phyloP scores from a whole-genome alignment of 495 filamentous ascomycete genomes.

The Daldinia caldariorum region DNA sequence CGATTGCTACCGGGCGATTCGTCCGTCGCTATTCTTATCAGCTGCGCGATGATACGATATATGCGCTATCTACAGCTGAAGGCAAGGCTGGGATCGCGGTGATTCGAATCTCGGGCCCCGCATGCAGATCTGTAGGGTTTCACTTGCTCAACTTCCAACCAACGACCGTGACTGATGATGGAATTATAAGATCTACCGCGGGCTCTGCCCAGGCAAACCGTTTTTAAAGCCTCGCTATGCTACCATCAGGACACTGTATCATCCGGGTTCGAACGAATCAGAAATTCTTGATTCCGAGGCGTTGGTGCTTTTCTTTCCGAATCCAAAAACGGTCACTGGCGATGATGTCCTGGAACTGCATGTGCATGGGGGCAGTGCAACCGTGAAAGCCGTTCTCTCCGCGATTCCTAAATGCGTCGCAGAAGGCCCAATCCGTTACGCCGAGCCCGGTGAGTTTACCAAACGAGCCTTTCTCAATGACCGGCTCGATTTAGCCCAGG shows the following conservation, averaged over 20 bases:
- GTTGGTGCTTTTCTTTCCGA: conserved; percentile 87
- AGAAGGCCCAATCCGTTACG: conserved; percentile 73
- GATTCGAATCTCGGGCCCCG: conserved; percentile 85
- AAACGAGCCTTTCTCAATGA: conserved; percentile 89
- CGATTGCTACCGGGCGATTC: background rate
- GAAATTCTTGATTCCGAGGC: conserved; percentile 81
- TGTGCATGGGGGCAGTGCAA: conserved; percentile 90
- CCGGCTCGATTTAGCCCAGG: conserved; percentile 87
- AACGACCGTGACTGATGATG: conserved; percentile 24
- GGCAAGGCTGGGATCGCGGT: conserved; percentile 93
- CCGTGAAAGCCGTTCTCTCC: conserved; percentile 82
- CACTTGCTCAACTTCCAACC: conserved; percentile 1
- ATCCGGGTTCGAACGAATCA: conserved; percentile 58
- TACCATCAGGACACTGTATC: conserved; percentile 76
- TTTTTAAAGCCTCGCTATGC: conserved; percentile 80
- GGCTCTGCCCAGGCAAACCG: conserved; percentile 72
- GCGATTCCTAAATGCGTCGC: conserved; percentile 68
- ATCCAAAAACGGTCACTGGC: conserved; percentile 85
- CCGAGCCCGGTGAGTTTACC: conserved; percentile 96
- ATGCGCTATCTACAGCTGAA: conserved; percentile 87
- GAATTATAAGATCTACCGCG: conserved; percentile 72
- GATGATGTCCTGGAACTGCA: conserved; percentile 94
- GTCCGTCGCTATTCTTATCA: conserved; percentile 15
- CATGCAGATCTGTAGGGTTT: conserved; percentile 69
- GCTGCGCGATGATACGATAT: conserved; percentile 73